Base-by-base conservation (phyloP, 768 basidiomycete species). In the Daedalea quercina region DNA sequence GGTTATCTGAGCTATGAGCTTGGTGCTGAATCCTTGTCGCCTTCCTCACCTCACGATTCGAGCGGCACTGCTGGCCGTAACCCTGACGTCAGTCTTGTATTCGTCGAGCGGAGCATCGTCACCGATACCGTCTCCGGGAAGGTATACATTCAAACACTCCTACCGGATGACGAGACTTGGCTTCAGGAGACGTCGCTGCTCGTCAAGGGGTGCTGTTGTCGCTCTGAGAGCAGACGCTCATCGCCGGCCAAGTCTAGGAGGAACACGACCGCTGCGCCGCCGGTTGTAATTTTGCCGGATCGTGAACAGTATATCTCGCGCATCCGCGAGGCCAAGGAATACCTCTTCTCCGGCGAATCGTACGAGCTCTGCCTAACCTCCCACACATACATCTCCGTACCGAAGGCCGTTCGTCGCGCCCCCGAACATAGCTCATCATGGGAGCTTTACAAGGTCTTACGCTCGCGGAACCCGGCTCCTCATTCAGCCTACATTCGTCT, bases 291-390 rank as follows among this genome's bases (percentile, higher is more conserved):
- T n/a, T 63, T 84, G 37, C 87, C 88, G 0, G 75, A 82, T 57
- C 76, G 77, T 61, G 66, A 67, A 1, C 60, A 65, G 1, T 96
- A 97, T 68, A 79, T 85, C 26, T 67, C 77, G 24, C 79, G 79
- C 17, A 92, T 96, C 58, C 70, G 78, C 19, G 63, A 72, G 50
- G 87, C 90, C 12, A 82, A 91, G 62, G 82, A 89, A 51, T 75
- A 78, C 55, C 79, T 96, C 35, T 85, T 76, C 54, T 76, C 84
- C 26, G 94, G 94, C 2, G 88, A 96, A 63, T 90, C 90, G 2
- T 97, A 97, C 68, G 94, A 97, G 65, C 77, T 97, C 33, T 96
- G 94, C 58, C 72, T 96, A 28, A 96, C 94, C 1, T 85, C 87
- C 3, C 79, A 74, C 12, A 88, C 87, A 19, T 76, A 67, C 33